Base-by-base conservation (phyloP, 2,329 filamentous ascomycete species). In the Diaporthe vaccinii region DNA sequence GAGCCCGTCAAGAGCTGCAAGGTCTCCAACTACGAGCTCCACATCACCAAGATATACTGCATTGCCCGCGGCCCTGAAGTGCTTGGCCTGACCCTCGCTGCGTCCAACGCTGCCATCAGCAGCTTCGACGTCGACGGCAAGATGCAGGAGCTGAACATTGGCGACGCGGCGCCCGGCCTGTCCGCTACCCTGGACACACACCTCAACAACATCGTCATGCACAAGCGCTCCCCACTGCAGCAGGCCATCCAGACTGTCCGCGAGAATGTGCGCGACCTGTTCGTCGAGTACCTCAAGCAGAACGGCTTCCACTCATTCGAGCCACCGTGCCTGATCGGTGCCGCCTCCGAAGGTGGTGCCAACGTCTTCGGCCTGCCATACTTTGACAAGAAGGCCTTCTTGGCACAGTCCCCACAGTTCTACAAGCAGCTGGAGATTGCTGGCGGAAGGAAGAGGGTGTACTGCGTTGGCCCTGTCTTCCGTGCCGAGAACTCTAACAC, bases 311-410 rank as follows among this genome's bases (percentile, higher is more conserved):
- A 93, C 78, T 91, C 94, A 83, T 95, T 98, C 81, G 95, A 98
- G 83, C 94, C 96, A 2, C 95, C 97, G 14, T 96, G 95, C 83
- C 88, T 99, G 58, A 94, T 98, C 73, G 96, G 93, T 68, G 94
- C 96, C 20, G 94, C 97, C 6, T 97, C 95, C 5, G 97, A 99
- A 86, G 96, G 97, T 80, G 97, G 97, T 78, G 92, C 92, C 79
- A 97, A 96, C 82, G 96, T 98, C 55, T 98, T 99, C 84, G 90
- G 93, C 80, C 88, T 98, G 79, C 92, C 93, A 58, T 98, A 98
- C 86, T 98, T 98, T 84, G 94, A 93, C 79, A 91, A 93, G 81
- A 91, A 93, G 78, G 96, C 95, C 1, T 97, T 88, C 82, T 88
- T 97, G 28, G 94, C 94, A 8, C 94, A 96, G 83, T 93, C 91